These are phyloP conservation scores for Phycomyces nitens DNA, from an alignment of 192 early-diverging fungal species.

Conservation along the genomic window DNA sequence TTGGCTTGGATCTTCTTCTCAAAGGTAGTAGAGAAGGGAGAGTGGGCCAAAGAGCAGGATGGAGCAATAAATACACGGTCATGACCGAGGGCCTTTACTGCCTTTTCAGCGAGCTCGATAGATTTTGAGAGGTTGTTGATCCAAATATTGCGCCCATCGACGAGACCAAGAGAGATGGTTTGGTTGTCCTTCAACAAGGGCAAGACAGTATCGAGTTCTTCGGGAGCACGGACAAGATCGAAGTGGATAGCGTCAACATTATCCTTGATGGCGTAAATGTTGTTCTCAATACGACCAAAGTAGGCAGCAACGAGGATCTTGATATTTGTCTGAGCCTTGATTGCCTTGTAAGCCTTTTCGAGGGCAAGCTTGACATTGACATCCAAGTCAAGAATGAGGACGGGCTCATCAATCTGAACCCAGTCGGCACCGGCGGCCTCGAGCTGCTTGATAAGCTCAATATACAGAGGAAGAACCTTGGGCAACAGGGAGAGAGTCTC, in stretches of 20 bases:
- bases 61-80: slow-evolving; percentile 81
- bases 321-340: slow-evolving; percentile 51
- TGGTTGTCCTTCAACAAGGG: slow-evolving; percentile 54
- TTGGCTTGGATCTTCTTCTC: slow-evolving; percentile 67
- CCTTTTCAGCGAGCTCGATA: slow-evolving; percentile 63
- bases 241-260: slow-evolving; percentile 85
- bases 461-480: slow-evolving; percentile 76
- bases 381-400: slow-evolving; percentile 62
- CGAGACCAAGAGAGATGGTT: slow-evolving; percentile 85
- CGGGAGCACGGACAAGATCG: slow-evolving; percentile 83
- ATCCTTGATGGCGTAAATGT: slow-evolving; percentile 68
- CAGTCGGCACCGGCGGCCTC: slow-evolving; percentile 72
- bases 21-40: slow-evolving; percentile 80
- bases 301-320: slow-evolving; percentile 88
- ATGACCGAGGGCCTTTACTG: slow-evolving; percentile 63
- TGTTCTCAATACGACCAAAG: slow-evolving; percentile 83
- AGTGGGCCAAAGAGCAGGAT: slow-evolving; percentile 90
- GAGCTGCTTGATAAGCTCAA: slow-evolving; percentile 70
- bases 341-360: slow-evolving; percentile 60
- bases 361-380: slow-evolving; percentile 50
- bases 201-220: slow-evolving; percentile 75
- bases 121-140: slow-evolving; percentile 80
- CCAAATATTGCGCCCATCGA: slow-evolving; percentile 98
- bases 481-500: slow-evolving; percentile 74
- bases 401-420: slow-evolving; percentile 86